Percentiles rank a stretch among this genome's conserved stretches.
Evolutionary conservation across 345 rosid genomes (phyloP).

Genomic region (Euphorbia peplus): DNA sequence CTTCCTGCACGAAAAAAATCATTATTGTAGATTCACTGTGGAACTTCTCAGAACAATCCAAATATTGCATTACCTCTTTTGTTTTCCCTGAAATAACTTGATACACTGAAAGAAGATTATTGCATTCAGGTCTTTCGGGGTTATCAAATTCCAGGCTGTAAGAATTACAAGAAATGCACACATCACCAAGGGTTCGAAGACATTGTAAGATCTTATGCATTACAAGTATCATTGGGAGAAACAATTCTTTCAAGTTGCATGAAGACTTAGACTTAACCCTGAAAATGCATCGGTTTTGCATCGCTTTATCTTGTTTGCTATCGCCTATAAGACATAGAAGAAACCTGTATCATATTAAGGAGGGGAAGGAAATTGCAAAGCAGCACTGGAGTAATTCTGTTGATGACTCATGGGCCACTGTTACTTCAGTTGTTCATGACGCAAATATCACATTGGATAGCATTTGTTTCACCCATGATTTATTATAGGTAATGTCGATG

Average conservation of each 20-base stretch:
- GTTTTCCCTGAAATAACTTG: slow-evolving; percentile 82
- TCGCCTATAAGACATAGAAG: slow-evolving; percentile 42
- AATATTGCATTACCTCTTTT: slow-evolving; percentile 51
- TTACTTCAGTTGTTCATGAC: background rate
- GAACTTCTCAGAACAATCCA: slow-evolving; percentile 8
- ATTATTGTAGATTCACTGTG: slow-evolving; percentile 3
- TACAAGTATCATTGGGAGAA: background rate
- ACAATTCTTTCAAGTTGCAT: background rate
- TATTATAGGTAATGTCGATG: background rate
- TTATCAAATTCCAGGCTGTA: slow-evolving; percentile 82
- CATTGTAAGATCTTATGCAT: background rate
- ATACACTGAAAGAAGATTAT: slow-evolving; percentile 82
- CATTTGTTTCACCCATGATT: background rate
- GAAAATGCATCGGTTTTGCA: slow-evolving; percentile 85
- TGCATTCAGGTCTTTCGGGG: slow-evolving; percentile 93
- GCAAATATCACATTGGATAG: background rate
- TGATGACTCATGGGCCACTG: background rate
- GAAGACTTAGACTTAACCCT: slow-evolving; percentile 41
- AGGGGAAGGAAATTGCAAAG: background rate
- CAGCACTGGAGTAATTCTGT: background rate
- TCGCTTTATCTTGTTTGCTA: slow-evolving; percentile 82
- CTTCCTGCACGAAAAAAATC: slow-evolving; percentile 52
- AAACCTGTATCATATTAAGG: background rate
- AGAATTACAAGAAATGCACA: slow-evolving; percentile 19
- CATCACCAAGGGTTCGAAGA: background rate